phyloP scores from a whole-genome alignment of 169 alveolate species.

The Perkinsus olseni region DNA sequence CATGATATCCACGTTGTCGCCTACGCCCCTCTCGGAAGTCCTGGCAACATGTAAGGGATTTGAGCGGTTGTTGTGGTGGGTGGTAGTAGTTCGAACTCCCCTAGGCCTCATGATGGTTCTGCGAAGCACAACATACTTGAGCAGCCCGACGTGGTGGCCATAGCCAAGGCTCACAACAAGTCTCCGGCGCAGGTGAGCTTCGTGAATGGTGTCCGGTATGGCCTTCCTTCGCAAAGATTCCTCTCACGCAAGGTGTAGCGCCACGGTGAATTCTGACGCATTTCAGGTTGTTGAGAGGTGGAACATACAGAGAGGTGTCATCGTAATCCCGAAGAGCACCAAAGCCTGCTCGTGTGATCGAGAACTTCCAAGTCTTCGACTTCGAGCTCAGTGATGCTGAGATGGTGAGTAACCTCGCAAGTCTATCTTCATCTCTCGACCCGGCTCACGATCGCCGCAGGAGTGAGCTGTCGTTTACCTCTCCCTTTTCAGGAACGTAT shows the following conservation, averaged over 20 bases:
- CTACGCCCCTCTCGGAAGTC: background rate
- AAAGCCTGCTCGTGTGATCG: background rate
- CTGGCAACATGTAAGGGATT: background rate
- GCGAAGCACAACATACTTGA: background rate
- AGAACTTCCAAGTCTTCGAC: constrained; percentile 1
- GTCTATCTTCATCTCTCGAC: too few relatives aligned
- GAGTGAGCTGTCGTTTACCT: too few relatives aligned
- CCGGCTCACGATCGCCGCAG: too few relatives aligned
- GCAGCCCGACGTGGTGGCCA: background rate
- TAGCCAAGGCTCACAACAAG: background rate
- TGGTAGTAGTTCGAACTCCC: background rate
- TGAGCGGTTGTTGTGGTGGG: too few relatives aligned
- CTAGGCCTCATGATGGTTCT: background rate
- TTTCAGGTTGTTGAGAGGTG: background rate
- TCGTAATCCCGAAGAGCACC: background rate
- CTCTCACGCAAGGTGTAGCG: too few relatives aligned
- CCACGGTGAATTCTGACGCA: background rate
- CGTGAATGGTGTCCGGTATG: too few relatives aligned
- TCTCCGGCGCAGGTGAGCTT: background rate
- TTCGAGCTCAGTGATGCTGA: background rate
- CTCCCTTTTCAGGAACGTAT: background rate
- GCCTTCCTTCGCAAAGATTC: too few relatives aligned
- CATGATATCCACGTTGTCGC: background rate
- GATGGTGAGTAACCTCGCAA: background rate
- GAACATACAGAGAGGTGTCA: constrained; percentile 5